These are phyloP conservation scores for Solanum paucissectum DNA, from an alignment of 257 asterid genomes.

Conservation along the genomic window DNA sequence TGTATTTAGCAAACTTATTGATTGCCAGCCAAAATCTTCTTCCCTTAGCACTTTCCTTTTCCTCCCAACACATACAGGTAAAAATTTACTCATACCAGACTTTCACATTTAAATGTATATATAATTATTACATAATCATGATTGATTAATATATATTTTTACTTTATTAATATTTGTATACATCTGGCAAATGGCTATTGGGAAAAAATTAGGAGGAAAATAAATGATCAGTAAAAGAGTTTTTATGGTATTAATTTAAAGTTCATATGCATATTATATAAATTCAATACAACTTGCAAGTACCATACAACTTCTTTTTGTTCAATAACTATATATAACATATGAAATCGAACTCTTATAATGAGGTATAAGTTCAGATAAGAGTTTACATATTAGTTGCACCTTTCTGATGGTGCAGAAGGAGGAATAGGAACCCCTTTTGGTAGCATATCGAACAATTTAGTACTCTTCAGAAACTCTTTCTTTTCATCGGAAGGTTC, in stretches of 20 bases:
- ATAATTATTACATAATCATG: background rate
- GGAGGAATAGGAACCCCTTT: constrained; percentile 38
- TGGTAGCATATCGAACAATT: constrained; percentile 24
- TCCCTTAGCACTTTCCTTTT: background rate
- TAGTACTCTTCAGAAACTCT: background rate
- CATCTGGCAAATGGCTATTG: background rate
- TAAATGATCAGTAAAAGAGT: background rate
- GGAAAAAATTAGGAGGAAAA: background rate
- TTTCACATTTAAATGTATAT: background rate
- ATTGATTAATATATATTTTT: too few species aligned
- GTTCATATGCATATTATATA: background rate
- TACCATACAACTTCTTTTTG: background rate
- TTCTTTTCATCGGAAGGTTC: background rate
- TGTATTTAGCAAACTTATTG: background rate
- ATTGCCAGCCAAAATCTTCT: background rate
- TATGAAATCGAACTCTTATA: background rate
- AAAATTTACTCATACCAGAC: too few species aligned
- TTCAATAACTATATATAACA: background rate
- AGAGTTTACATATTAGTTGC: background rate
- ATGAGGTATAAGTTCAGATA: background rate
- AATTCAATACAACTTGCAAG: background rate
- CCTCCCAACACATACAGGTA: background rate
- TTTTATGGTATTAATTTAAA: too few species aligned
- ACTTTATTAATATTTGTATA: background rate
- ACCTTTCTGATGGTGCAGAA: constrained; percentile 30